Percentiles rank a stretch among this genome's conserved stretches.
Evolutionary conservation across 768 basidiomycete species (phyloP).

Genomic region (Coprinopsis sp.): DNA sequence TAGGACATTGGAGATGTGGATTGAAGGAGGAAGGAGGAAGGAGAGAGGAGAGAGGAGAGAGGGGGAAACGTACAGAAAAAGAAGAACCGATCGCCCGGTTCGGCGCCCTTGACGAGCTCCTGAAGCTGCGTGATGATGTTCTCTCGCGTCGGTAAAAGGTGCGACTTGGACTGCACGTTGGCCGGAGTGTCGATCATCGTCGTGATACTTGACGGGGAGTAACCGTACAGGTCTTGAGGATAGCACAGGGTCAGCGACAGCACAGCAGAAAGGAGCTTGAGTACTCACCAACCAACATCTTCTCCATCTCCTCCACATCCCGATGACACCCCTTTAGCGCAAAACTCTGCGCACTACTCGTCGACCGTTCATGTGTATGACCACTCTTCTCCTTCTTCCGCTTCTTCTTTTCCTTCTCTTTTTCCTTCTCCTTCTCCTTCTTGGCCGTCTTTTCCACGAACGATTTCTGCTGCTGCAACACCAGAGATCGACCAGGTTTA

Average conservation of each 20-base stretch:
- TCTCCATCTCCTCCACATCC: slow-evolving; percentile 31
- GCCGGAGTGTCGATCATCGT: slow-evolving; percentile 16
- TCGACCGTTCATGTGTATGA: background rate
- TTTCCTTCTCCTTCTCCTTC: background rate
- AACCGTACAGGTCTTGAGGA: slow-evolving; percentile 26
- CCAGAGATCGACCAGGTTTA: no score
- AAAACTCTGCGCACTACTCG: background rate
- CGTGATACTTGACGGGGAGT: no score
- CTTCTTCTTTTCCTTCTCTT: background rate
- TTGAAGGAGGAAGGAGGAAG: slow-evolving; percentile 3
- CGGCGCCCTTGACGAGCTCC: slow-evolving; percentile 38
- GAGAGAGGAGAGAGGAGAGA: slow-evolving; percentile 8
- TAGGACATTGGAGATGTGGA: no score
- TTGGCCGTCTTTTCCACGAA: no score
- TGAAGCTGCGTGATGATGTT: slow-evolving; percentile 46
- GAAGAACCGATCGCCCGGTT: slow-evolving; percentile 47
- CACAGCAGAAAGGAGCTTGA: background rate
- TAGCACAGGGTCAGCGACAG: background rate
- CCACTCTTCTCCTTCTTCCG: background rate
- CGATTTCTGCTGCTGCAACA: no score
- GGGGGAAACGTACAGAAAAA: slow-evolving; percentile 53
- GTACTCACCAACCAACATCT: slow-evolving; percentile 33
- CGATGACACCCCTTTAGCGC: slow-evolving; percentile 18
- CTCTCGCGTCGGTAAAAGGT: slow-evolving; percentile 33
- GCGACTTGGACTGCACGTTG: background rate